Base-by-base conservation (phyloP, 2,329 filamentous ascomycete genomes). In the Trichoderma hamatum region DNA sequence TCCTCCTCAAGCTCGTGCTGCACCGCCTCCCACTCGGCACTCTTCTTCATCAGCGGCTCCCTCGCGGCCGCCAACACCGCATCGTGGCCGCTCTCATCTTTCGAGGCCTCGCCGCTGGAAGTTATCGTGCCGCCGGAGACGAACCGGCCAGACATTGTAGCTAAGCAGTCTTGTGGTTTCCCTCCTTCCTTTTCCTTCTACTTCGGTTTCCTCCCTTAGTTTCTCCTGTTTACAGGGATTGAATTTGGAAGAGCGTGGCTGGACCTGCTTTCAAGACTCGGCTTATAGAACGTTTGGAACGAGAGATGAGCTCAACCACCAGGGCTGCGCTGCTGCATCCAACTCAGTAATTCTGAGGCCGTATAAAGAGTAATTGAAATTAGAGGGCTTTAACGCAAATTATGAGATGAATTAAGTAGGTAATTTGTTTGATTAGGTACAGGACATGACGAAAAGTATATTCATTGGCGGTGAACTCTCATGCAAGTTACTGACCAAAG, bases 1-100 rank as follows among this genome's bases (percentile, higher is more conserved):
- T 89, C 86, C 13, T 84, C 85, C 21, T 91, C 89, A 21, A 94
- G 83, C 71, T 91, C 86, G 56, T 82, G 80, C 78, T 91, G 87
- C 14, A 90, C 90, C 39, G 83, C 82, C 72, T 87, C 85, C 90
- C 91, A 93, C 70, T 88, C 88, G 39, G 78, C 75, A 43, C 75
- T 73, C 70, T 73, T 76, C 46, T 56, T 62, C 60, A 64, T 39
- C 24, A 67, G 52, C 21, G 60, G 70, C 67, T 34, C 73, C 64
- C 65, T 63, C 61, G 30, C 78, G 69, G 69, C 67, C 32, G 21
- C n/a, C 16, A 55, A 67, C 30, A 66, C 70, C 9, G 56, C 26
- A 4, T 66, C 67, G 9, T 68, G 72, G 59, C 49, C 26, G 5
- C 63, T 64, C 11, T 69, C 72, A 68, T 75, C 73, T 65, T 75